Conservation (phyloP, 768 basidiomycete species). For the Macrolepiota fuliginosa region DNA sequence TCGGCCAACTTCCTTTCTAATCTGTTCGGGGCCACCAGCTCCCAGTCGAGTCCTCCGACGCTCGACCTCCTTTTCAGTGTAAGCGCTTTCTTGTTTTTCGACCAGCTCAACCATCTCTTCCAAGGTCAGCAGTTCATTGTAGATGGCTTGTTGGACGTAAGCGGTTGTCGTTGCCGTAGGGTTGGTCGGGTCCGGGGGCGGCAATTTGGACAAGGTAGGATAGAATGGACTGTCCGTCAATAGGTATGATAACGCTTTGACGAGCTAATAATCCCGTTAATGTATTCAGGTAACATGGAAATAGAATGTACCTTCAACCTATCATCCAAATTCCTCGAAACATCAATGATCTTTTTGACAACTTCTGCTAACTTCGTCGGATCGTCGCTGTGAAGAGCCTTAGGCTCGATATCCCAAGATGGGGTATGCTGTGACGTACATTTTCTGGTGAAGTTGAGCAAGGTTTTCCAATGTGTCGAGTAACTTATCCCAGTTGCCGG, state of each 20-base stretch:
- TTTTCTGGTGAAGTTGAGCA: slow-evolving; percentile 54
- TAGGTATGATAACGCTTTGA: slow-evolving; percentile 61
- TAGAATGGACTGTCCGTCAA: slow-evolving; percentile 75
- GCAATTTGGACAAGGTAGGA: slow-evolving; percentile 58
- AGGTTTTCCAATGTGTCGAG: slow-evolving; percentile 51
- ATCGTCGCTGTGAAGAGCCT: slow-evolving; percentile 53
- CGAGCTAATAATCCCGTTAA: slow-evolving; percentile 44
- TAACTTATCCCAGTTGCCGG: slow-evolving; percentile 55
- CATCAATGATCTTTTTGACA: slow-evolving; percentile 72
- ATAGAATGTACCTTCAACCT: slow-evolving; percentile 46
- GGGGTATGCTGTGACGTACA: slow-evolving; percentile 38
- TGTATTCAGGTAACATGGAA: slow-evolving; percentile 4
- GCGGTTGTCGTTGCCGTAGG: slow-evolving; percentile 62
- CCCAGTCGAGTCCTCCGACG: slow-evolving; percentile 78
- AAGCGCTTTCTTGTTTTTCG: slow-evolving; percentile 61
- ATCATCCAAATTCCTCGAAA: slow-evolving; percentile 39
- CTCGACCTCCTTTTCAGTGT: slow-evolving; percentile 65
- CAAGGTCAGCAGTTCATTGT: slow-evolving; percentile 68
- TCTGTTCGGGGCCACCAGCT: slow-evolving; percentile 54
- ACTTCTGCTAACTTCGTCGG: slow-evolving; percentile 75
- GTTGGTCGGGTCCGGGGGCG: slow-evolving; percentile 73
- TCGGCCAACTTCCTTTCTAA: slow-evolving; percentile 60
- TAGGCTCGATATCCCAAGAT: neutral
- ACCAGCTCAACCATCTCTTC: slow-evolving; percentile 67
- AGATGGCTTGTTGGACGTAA: slow-evolving; percentile 56